These are phyloP conservation scores for Hypoxylon intermedium DNA, from an alignment of 495 filamentous ascomycete species.

Conservation along the genomic window DNA sequence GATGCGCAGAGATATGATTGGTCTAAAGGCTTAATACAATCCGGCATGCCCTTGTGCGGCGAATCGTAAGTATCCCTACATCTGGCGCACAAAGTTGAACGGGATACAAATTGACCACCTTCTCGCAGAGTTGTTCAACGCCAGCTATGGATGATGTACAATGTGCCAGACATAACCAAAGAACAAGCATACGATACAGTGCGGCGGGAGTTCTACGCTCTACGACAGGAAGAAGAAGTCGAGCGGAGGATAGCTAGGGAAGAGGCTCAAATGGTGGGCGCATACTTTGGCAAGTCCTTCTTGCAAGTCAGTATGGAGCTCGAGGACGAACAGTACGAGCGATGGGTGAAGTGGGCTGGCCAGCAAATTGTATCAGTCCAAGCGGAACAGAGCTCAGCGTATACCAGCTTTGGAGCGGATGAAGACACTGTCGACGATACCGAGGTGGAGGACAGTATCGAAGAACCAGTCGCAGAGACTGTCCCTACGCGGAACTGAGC, in stretches of 20 bases:
- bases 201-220: constrained; percentile 86
- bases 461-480: constrained; percentile 1
- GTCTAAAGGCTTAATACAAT: constrained; percentile 75
- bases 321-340: constrained; percentile 77
- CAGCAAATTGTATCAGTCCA: constrained; percentile 52
- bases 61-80: constrained; percentile 68
- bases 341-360: constrained; percentile 83
- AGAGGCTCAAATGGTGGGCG: constrained; percentile 84
- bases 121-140: constrained; percentile 86
- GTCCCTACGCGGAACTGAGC: background rate
- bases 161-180: constrained; percentile 62
- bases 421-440: constrained; percentile 26
- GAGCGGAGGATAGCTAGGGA: constrained; percentile 84
- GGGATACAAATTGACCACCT: constrained; percentile 13
- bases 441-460: constrained; percentile 19
- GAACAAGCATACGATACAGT: constrained; percentile 83
- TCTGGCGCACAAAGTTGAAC: background rate
- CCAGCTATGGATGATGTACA: constrained; percentile 81
- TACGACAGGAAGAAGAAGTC: constrained; percentile 82
- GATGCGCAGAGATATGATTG: constrained; percentile 79
- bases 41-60: constrained; percentile 80
- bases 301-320: constrained; percentile 80
- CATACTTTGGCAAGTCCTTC: constrained; percentile 78
- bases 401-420: constrained; percentile 48
- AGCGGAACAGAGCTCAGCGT: constrained; percentile 57